These are phyloP conservation scores for Fusarium tjaetaba DNA, from an alignment of 2,329 filamentous ascomycete species.

Conservation along the genomic window DNA sequence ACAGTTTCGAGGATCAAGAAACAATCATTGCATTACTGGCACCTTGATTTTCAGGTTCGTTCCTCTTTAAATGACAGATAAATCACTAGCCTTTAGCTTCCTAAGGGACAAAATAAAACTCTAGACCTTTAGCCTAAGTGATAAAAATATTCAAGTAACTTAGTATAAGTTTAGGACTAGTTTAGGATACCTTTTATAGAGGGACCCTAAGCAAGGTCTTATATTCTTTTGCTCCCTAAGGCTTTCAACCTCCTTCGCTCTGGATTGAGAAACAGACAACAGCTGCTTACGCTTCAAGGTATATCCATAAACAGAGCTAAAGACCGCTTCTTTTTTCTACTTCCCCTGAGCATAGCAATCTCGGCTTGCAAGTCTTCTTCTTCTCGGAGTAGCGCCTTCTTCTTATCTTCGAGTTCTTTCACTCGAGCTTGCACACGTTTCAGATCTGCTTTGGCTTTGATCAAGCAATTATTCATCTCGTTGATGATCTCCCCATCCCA, in stretches of 20 bases:
- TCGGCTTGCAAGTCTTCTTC: background rate
- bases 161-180: no score
- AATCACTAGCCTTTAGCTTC: rapidly evolving
- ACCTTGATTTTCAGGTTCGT: rapidly evolving
- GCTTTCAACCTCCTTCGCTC: background rate
- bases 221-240: no score
- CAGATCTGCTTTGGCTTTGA: background rate
- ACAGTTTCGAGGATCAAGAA: background rate
- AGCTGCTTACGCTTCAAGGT: background rate
- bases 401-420: background rate
- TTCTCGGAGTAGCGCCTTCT: background rate
- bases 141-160: no score
- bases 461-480: background rate
- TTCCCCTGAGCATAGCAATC: background rate
- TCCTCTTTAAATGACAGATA: background rate
- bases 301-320: background rate
- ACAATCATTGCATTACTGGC: rapidly evolving
- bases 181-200: no score
- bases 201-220: no score
- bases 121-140: no score
- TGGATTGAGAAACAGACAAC: background rate
- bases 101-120: no score
- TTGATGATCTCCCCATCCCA: background rate
- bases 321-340: background rate
- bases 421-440: background rate